Evolutionary conservation across 2,329 filamentous ascomycete genomes (phyloP).

Genomic region (Cadophora gregata): DNA sequence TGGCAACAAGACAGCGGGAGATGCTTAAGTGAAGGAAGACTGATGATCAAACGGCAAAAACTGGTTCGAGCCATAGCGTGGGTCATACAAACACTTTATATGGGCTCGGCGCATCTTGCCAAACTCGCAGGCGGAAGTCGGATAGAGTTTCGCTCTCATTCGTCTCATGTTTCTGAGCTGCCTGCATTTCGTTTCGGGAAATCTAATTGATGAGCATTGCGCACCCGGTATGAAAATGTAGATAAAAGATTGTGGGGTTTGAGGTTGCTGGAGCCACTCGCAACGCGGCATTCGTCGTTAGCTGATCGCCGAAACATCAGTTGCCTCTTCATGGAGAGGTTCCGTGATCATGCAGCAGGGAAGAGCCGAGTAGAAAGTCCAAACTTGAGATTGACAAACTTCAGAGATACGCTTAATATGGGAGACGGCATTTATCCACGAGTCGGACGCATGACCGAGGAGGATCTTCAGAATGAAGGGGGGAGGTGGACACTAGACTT

Average conservation of each 20-base stretch:
- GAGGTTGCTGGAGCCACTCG: not conserved
- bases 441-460: slow-evolving; percentile 1
- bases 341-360: slow-evolving; percentile 4
- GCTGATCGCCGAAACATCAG: not conserved
- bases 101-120: not conserved
- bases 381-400: slow-evolving; percentile 5
- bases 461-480: slow-evolving; percentile 4
- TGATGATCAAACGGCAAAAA: not conserved
- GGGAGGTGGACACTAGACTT: not conserved
- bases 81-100: slow-evolving; percentile 4
- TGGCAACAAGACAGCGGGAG: slow-evolving; percentile 11
- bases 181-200: not conserved
- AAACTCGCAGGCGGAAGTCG: not conserved
- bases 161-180: not conserved
- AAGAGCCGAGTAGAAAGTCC: not conserved
- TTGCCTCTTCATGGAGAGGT: not conserved
- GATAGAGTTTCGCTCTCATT: not conserved
- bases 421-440: not conserved
- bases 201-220: not conserved
- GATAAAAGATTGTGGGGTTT: slow-evolving; percentile 10
- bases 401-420: not conserved
- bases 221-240: not conserved
- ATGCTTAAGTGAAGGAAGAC: slow-evolving; percentile 17
- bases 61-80: not conserved
- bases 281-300: not conserved